Evolutionary conservation across 2,329 filamentous ascomycete genomes (phyloP).

Genomic region (Chrysoporthe deuterocubensis): DNA sequence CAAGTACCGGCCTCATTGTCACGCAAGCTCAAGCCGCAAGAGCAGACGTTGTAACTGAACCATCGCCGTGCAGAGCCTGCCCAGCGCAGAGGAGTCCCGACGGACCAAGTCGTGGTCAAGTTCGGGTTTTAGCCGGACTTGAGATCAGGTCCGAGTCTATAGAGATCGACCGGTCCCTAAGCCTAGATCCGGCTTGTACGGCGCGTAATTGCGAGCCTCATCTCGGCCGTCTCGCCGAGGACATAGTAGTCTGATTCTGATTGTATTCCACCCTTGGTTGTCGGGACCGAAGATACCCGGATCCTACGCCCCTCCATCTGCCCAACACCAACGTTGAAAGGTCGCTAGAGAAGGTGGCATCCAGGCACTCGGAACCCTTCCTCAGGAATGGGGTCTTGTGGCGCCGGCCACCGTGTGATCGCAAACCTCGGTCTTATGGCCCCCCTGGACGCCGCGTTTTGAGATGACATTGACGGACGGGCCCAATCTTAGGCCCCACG

Average conservation of each 20-base stretch:
- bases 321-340: neutral
- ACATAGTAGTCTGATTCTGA: neutral
- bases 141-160: neutral
- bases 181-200: constrained; percentile 2
- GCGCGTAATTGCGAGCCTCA: constrained; percentile 11
- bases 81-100: neutral
- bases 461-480: neutral
- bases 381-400: neutral
- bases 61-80: neutral
- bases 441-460: neutral
- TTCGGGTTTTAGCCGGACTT: constrained; percentile 6
- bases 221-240: neutral
- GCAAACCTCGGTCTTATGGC: neutral
- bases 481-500: neutral
- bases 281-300: constrained; percentile 21
- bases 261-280: neutral
- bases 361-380: neutral
- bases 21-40: neutral
- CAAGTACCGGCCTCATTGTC: neutral
- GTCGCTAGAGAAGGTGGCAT: neutral
- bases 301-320: neutral
- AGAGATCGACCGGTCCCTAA: constrained; percentile 2
- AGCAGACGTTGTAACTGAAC: neutral
- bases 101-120: neutral
- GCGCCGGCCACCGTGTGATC: constrained; percentile 7